A percentile compares a stretch with the other conserved stretches of the same genome.
Conservation (phyloP, 163 green algal genomes). For the Scenedesmus sp. region DNA sequence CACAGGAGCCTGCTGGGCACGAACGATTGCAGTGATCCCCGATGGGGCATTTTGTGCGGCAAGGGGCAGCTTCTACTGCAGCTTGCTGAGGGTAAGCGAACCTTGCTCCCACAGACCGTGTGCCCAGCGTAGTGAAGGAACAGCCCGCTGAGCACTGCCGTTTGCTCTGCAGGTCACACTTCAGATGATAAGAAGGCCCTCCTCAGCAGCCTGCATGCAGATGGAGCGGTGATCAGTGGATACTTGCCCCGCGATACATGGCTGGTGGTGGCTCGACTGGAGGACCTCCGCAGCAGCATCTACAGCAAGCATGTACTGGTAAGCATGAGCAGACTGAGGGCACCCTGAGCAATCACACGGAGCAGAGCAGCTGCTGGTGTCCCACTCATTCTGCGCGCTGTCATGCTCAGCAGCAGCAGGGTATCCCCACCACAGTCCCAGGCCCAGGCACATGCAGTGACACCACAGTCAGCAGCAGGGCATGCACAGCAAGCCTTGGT, state of each 20-base stretch:
- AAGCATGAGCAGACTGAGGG: neutral
- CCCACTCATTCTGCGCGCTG: neutral
- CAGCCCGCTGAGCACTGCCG: neutral
- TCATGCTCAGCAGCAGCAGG: neutral
- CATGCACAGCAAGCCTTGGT: neutral
- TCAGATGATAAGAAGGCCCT: neutral
- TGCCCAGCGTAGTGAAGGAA: neutral
- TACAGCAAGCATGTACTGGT: slow-evolving; percentile 31
- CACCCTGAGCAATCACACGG: neutral
- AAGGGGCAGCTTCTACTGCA: slow-evolving; percentile 31
- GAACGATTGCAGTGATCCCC: slow-evolving; percentile 15
- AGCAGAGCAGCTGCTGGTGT: neutral
- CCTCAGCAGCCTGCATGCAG: neutral
- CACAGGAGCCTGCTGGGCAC: slow-evolving; percentile 26
- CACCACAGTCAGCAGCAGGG: neutral
- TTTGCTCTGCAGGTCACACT: slow-evolving; percentile 10
- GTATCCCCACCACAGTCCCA: neutral
- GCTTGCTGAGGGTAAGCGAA: neutral
- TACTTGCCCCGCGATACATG: slow-evolving; percentile 47
- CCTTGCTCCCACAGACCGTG: neutral
- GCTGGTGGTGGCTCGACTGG: slow-evolving; percentile 29
- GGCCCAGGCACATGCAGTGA: neutral
- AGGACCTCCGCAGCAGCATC: neutral
- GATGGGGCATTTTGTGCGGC: slow-evolving; percentile 29
- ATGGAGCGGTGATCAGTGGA: slow-evolving; percentile 16